Percentiles rank a stretch among this genome's conserved stretches.
Conservation (phyloP, 2,329 filamentous ascomycete species). For the Aphanocladium album region DNA sequence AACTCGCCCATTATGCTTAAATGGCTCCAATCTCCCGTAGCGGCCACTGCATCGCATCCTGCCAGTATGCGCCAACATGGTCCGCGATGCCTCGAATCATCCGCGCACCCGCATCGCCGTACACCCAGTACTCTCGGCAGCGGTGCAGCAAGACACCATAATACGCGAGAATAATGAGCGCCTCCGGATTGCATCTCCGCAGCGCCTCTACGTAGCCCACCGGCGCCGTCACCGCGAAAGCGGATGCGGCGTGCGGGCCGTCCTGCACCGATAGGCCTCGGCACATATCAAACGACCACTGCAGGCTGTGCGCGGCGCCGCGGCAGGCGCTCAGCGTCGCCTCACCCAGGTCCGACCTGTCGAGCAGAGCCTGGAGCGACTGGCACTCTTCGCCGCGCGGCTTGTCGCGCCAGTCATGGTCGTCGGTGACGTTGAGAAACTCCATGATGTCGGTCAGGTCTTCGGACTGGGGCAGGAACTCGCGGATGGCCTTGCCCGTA, state of each 20-base stretch:
- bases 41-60: slow-evolving; percentile 29
- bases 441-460: slow-evolving; percentile 25
- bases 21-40: slow-evolving; percentile 22
- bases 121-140: slow-evolving; percentile 34
- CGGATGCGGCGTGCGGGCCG: slow-evolving; percentile 27
- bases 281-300: slow-evolving; percentile 31
- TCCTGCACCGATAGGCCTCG: slow-evolving; percentile 19
- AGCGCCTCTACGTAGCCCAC: slow-evolving; percentile 31
- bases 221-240: slow-evolving; percentile 28
- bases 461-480: slow-evolving; percentile 30
- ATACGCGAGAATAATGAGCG: slow-evolving; percentile 43
- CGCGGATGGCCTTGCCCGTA: slow-evolving; percentile 27
- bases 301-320: slow-evolving; percentile 25
- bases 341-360: slow-evolving; percentile 25
- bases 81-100: slow-evolving; percentile 28
- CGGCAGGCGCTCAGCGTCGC: slow-evolving; percentile 25
- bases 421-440: slow-evolving; percentile 18
- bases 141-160: slow-evolving; percentile 45
- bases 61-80: slow-evolving; percentile 30
- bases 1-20: no score
- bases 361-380: slow-evolving; percentile 25
- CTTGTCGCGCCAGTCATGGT: slow-evolving; percentile 13
- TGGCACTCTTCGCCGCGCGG: slow-evolving; percentile 23
- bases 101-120: slow-evolving; percentile 28
- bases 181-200: slow-evolving; percentile 32